A percentile compares a stretch with the other conserved stretches of the same genome.
Conservation (phyloP, 2,329 filamentous ascomycete species). For the Teratosphaeria gauchensis region DNA sequence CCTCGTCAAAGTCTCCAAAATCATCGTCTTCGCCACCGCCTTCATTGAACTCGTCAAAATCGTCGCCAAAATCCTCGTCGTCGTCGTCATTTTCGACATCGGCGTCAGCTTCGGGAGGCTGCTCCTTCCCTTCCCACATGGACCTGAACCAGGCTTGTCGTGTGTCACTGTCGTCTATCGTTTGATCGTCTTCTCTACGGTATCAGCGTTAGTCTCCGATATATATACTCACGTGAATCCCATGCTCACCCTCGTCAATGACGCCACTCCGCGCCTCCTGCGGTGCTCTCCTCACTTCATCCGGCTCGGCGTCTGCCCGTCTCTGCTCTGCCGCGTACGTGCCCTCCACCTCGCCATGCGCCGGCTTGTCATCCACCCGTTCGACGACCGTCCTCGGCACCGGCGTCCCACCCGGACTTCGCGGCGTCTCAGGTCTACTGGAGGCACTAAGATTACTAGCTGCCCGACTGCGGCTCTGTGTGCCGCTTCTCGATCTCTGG, state of each 20-base stretch:
- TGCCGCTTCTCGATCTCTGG: constrained; percentile 32
- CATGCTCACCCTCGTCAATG: constrained; percentile 47
- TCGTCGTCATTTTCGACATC: constrained; percentile 50
- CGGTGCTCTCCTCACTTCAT: constrained; percentile 42
- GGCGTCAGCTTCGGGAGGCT: constrained; percentile 6
- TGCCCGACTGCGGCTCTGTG: constrained; percentile 23
- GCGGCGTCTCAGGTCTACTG: constrained; percentile 34
- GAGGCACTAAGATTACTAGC: constrained; percentile 29
- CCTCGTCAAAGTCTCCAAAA: constrained; percentile 44
- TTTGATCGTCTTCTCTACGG: constrained; percentile 27
- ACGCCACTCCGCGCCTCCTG: constrained; percentile 29
- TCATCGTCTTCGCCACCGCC: constrained; percentile 34
- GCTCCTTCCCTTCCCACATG: constrained; percentile 21
- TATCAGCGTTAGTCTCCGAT: constrained; percentile 1
- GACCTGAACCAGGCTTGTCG: constrained; percentile 23
- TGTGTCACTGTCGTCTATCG: constrained; percentile 17
- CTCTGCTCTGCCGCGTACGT: constrained; percentile 48
- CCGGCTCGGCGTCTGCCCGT: constrained; percentile 50
- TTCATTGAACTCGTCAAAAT: constrained; percentile 57
- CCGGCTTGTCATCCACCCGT: constrained; percentile 48
- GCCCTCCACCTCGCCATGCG: constrained; percentile 53
- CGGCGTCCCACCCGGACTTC: constrained; percentile 38
- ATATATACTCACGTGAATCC: background rate
- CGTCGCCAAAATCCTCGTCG: constrained; percentile 60
- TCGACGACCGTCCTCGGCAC: constrained; percentile 53